phyloP scores from a whole-genome alignment of 495 filamentous ascomycete species.

The Neurospora sp. region DNA sequence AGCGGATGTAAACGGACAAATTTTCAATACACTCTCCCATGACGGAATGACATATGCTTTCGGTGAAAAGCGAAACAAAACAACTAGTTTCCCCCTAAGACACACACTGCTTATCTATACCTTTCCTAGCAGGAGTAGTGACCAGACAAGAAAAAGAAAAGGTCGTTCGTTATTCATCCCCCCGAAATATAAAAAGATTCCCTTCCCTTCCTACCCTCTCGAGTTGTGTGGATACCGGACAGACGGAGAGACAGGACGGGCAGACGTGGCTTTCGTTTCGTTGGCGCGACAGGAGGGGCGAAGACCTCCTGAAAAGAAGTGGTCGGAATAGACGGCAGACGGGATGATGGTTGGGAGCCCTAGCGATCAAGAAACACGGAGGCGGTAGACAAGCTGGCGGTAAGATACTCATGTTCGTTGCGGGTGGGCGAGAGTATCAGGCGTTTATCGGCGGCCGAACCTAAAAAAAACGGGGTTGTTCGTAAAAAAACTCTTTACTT shows the following conservation, averaged over 20 bases:
- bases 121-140: conserved; percentile 12
- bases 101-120: conserved; percentile 22
- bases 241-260: background rate
- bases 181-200: conserved; percentile 10
- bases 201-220: conserved; percentile 3
- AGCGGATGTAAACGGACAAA: background rate
- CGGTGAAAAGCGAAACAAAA: conserved; percentile 9
- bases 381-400: conserved; percentile 15
- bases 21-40: background rate
- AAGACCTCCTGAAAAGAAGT: conserved; percentile 4
- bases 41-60: background rate
- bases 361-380: conserved; percentile 14
- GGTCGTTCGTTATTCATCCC: conserved; percentile 22
- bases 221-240: background rate
- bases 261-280: background rate
- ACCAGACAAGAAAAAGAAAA: conserved; percentile 17
- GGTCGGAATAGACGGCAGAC: conserved; percentile 11
- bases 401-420: conserved; percentile 7
- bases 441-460: conserved; percentile 85
- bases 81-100: conserved; percentile 7
- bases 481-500: conserved; percentile 64
- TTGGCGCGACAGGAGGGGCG: background rate
- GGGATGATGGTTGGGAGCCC: conserved; percentile 7
- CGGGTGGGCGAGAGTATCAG: conserved; percentile 15
- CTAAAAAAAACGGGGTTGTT: conserved; percentile 79